Evolutionary conservation across 805 yeast species (phyloP).

Genomic region (Kurtzmaniella fragi): DNA sequence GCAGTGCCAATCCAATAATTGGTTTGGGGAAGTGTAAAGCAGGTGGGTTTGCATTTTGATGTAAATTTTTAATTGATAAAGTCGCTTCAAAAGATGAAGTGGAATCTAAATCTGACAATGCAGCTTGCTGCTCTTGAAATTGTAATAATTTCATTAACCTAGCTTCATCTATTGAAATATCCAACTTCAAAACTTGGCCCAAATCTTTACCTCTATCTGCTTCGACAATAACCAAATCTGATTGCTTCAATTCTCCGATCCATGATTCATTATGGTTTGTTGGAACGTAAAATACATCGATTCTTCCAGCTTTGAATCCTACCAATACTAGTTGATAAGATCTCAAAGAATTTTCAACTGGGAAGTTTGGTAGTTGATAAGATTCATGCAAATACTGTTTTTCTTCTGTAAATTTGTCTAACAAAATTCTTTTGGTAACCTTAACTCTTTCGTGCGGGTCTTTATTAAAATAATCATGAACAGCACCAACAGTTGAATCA

Average conservation of each 20-base stretch:
- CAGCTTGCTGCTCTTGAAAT: constrained; percentile 67
- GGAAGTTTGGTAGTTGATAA: constrained; percentile 32
- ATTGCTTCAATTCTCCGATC: constrained; percentile 33
- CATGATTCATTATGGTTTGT: constrained; percentile 13
- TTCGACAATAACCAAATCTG: constrained; percentile 75
- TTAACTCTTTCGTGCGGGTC: constrained; percentile 37
- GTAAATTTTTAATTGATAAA: constrained; percentile 20
- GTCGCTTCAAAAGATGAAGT: constrained; percentile 10
- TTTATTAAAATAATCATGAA: constrained; percentile 29
- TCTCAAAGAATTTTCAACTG: constrained; percentile 31
- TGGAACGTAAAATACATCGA: constrained; percentile 71
- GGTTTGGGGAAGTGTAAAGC: constrained; percentile 62
- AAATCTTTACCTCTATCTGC: constrained; percentile 80
- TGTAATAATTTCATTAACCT: constrained; percentile 60
- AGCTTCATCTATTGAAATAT: constrained; percentile 62
- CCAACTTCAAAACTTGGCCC: constrained; percentile 58
- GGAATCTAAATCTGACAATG: constrained; percentile 35
- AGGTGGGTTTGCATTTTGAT: constrained; percentile 30
- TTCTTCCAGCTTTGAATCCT: constrained; percentile 73
- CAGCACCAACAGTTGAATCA: constrained; percentile 11
- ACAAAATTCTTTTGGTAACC: constrained; percentile 24
- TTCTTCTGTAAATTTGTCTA: constrained; percentile 25
- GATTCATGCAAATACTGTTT: constrained; percentile 22
- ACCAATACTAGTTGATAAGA: constrained; percentile 50
- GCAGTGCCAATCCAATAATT: constrained; percentile 57